Base-by-base conservation (phyloP, 192 early-diverging fungal genomes). In the Chytriomyces hyalinus region DNA sequence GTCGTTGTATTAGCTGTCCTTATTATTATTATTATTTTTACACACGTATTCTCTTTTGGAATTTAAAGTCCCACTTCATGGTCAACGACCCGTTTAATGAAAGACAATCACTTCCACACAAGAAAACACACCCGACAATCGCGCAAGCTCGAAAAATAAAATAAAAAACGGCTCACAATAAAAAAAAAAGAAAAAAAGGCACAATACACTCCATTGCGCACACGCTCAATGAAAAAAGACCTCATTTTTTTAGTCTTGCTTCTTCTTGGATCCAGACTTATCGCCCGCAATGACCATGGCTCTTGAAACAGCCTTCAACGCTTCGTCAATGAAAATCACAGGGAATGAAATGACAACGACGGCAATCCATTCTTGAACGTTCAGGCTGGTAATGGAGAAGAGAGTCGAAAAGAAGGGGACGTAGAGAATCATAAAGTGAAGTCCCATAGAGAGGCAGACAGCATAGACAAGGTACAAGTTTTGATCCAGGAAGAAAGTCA, bases 401-500 rank as follows among this genome's bases (percentile, higher is more conserved):
- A 99, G 82, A 24, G 60, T 67, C 83, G 93, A 89, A 81, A 99
- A 96, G 90, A 98, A 95, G 53, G 98, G 98, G 59, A 98, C 92
- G 78, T 99, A 98, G 45, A 99, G 91, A 78, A 99, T 98, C 83
- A 94, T 91, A 78, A 98, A 93, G 86, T 99, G 97, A 76, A 99
- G 86, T 8, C 81, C 84, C 94, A 99, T 98, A 67, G 93, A 95
- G 65, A 99, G 86, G 6, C 86, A 78, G 45, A 99, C 91, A 26
- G 95, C 87, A 61, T 89, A 86, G 10, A 95, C 90, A 51, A 99
- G 87, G 86, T 93, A 96, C 57, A 92, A 84, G 84, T 99, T 99
- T 49, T 85, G 86, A 92, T 94, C 95, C 62, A 99, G 70, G 20
- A 94, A 95, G 69, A 98, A 90, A 6, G 93, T 93, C 43, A 98